Base-by-base conservation (phyloP, 305 asterid species). In the Withania somnifera region DNA sequence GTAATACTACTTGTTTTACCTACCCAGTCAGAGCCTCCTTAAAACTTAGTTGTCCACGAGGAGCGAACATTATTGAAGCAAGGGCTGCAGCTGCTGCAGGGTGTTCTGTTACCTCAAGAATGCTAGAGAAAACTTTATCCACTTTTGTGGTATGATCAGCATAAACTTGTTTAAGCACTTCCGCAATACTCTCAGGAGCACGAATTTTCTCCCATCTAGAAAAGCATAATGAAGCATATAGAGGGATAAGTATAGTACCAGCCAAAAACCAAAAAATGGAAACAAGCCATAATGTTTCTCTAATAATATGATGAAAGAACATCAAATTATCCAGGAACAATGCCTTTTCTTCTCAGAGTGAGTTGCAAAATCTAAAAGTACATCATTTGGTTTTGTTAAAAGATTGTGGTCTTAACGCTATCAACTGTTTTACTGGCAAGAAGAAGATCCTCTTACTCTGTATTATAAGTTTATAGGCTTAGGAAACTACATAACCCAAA, bases 11-110 rank as follows among this genome's bases (percentile, higher is more conserved):
- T 50, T 32, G 67, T 38, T 47, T 69, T 28, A 79, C 83, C 50
- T 85, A 95, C 99, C 90, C 89, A 22, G 91, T 87, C 61, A 95
- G 85, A 38, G 97, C 88, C 84, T 95, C 97, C 53, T 89, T 86
- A 69, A 95, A 93, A 63, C 93, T 87, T 61, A 95, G 81, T 22
- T 92, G 87, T 34, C 90, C 97, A 69, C 57, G 89, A 42, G 99
- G 99, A 57, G 98, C 97, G 80, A 91, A 93, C 94, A 95, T 91
- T 82, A 93, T 95, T 0, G 98, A 93, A 63, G 97, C 96, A 24
- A 95, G 88, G 28, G 98, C 89, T 67, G 99, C 98, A 57, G 99
- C 97, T 26, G 99, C 97, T 3, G 97, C 98, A 56, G 98, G 99
- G 84, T 95, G 99, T 63, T 93, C 91, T 28, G 97, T 92, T 15